Evolutionary conservation across 192 early-diverging fungal genomes (phyloP).

Genomic region (Helicostylum pulchrum): DNA sequence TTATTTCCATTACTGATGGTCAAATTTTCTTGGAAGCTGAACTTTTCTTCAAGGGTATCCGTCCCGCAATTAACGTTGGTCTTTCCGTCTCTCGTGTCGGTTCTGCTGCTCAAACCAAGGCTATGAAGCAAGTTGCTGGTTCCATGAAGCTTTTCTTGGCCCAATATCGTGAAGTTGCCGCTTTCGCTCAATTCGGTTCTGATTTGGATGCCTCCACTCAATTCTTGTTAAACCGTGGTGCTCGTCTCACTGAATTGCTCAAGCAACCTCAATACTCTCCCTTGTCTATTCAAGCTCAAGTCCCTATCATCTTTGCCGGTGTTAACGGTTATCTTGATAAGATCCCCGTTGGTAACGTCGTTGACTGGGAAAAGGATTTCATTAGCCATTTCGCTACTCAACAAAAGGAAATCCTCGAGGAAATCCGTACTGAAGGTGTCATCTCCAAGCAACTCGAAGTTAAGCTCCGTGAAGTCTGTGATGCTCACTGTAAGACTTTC

Average conservation of each 20-base stretch:
- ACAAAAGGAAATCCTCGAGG: conserved; percentile 83
- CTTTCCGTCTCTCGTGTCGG: conserved; percentile 99
- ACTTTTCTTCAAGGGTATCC: conserved; percentile 99
- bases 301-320: conserved; percentile 97
- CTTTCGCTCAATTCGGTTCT: conserved; percentile 99
- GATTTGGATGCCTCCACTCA: conserved; percentile 99
- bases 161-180: conserved; percentile 99
- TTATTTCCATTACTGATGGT: conserved; percentile 99
- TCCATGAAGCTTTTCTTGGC: conserved; percentile 99
- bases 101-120: conserved; percentile 99
- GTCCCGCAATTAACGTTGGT: conserved; percentile 99
- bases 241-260: conserved; percentile 97
- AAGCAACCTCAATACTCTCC: conserved; percentile 99
- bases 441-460: conserved; percentile 86
- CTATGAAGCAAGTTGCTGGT: conserved; percentile 99
- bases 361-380: conserved; percentile 90
- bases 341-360: conserved; percentile 90
- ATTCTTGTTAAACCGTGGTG: conserved; percentile 99
- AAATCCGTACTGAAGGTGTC: conserved; percentile 87
- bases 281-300: conserved; percentile 95
- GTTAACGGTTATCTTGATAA: conserved; percentile 99
- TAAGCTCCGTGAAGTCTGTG: conserved; percentile 88
- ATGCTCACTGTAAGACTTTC: conserved; percentile 79
- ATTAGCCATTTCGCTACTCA: conserved; percentile 85
- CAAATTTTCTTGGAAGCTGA: conserved; percentile 99